Base-by-base conservation (phyloP, 169 alveolate genomes). In the Plasmodium gallinaceum region DNA sequence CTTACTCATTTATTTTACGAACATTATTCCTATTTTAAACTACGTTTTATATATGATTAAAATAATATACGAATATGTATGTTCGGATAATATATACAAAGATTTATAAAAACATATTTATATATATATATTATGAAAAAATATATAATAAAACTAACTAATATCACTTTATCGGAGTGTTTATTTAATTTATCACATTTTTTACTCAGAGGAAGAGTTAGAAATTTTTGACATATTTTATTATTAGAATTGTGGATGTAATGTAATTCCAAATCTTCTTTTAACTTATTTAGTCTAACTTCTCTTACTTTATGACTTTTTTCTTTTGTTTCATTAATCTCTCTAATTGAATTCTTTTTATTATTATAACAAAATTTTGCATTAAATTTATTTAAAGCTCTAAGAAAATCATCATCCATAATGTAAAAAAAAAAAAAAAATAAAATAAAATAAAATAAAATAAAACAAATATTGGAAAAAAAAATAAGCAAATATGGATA, bases 351-450 rank as follows among this genome's bases (percentile, higher is more conserved):
- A 65, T 22, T 65, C 24, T 46, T 64, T 60, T 66, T 78, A 70
- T 78, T 78, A 70, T 52, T 37, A 68, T 46, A 66, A 54, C 26
- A 16, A 42, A 65, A 68, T 16, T 78, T 78, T 7, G 90, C 32
- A 37, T 78, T 78, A 14, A 78, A 78, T 78, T 78, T 78, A 48
- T 78, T 78, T 8, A 78, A 22, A 68, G 90, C 90, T 39, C 72
- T 65, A n/a, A 52, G 45, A 61, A 78, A 78, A 46, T 78, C 90
- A 78, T 78, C 90, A 66, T 78, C 90, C 90, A 78, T 78, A 14
- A 58, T 78, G 7, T 61, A n/a, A 7, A 37, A 46, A 12, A 22
- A 66, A 66, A 65, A 22, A 8, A 0, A 7, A 65, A 7, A 65
- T 0, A 65, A 24, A 20, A 24, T 7, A 64, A 22, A 20, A 26